A percentile compares a stretch with the other conserved stretches of the same genome.
Conservation (phyloP, 2,329 filamentous ascomycete species). For the Coniochaeta sp. region DNA sequence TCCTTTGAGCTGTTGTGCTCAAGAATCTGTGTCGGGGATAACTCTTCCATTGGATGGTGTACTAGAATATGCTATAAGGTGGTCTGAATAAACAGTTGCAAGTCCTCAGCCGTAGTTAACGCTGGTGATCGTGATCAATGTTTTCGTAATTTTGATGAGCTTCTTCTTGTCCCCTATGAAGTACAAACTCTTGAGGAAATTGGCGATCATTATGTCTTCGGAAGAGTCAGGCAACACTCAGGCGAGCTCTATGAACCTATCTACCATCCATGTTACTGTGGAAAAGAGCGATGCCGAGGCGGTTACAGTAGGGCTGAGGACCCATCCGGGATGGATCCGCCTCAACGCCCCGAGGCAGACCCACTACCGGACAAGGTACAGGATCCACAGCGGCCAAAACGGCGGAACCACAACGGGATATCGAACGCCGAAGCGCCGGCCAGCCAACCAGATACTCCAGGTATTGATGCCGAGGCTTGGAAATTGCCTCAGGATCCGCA, state of each 20-base stretch:
- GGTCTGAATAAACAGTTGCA: too few species aligned
- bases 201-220: too few species aligned
- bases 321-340: not conserved
- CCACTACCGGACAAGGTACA: too few species aligned
- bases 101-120: too few species aligned
- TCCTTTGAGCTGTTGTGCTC: constrained; percentile 38
- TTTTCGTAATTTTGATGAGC: too few species aligned
- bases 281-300: not conserved
- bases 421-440: not conserved
- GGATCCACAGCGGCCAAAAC: not conserved
- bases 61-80: too few species aligned
- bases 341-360: not conserved
- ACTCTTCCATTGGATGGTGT: not conserved
- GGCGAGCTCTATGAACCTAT: too few species aligned
- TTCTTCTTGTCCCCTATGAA: too few species aligned
- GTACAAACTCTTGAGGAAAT: too few species aligned
- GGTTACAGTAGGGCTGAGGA: not conserved
- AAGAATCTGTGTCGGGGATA: constrained; percentile 31
- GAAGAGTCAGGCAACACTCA: too few species aligned
- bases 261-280: not conserved
- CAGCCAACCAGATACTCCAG: not conserved
- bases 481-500: not conserved
- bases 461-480: not conserved
- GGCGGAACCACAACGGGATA: not conserved
- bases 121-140: too few species aligned